Evolutionary conservation across 2,329 filamentous ascomycete genomes (phyloP).

Genomic region (Alternaria ethzedia): DNA sequence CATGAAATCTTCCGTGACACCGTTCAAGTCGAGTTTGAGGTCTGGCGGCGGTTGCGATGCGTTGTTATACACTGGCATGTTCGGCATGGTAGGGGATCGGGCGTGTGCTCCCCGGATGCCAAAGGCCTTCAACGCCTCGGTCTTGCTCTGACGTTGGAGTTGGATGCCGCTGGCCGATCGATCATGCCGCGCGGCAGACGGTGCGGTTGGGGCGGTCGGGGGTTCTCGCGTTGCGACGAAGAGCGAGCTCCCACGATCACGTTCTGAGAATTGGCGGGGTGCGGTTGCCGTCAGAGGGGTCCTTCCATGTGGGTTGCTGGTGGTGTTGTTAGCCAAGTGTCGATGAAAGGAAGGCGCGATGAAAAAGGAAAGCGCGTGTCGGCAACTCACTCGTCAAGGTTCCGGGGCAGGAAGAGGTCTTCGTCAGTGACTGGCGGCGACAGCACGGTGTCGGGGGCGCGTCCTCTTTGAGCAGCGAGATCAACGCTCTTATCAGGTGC

Average conservation of each 20-base stretch:
- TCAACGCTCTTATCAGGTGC: conserved; percentile 27
- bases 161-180: conserved; percentile 44
- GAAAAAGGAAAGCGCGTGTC: conserved; percentile 1
- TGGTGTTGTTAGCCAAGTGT: conserved; percentile 19
- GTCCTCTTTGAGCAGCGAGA: conserved; percentile 31
- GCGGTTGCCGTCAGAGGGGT: conserved; percentile 37
- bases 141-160: conserved; percentile 32
- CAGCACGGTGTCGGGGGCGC: conserved; percentile 31
- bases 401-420: conserved; percentile 43
- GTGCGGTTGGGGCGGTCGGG: not conserved
- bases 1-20: conserved; percentile 46
- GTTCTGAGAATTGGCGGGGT: conserved; percentile 30
- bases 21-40: conserved; percentile 45
- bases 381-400: conserved; percentile 48
- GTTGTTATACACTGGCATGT: conserved; percentile 44
- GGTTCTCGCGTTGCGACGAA: conserved; percentile 18
- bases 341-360: not conserved
- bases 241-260: conserved; percentile 29
- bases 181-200: conserved; percentile 42
- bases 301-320: conserved; percentile 45
- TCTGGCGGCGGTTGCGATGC: conserved; percentile 38
- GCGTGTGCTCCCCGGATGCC: conserved; percentile 30
- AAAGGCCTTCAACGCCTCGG: conserved; percentile 33
- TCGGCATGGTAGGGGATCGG: conserved; percentile 49
- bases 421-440: conserved; percentile 44